Evolutionary conservation across 2,329 filamentous ascomycete species (phyloP), one percentile per base, ranked within the genome.

Genomic region (Fusarium incarnatum): DNA sequence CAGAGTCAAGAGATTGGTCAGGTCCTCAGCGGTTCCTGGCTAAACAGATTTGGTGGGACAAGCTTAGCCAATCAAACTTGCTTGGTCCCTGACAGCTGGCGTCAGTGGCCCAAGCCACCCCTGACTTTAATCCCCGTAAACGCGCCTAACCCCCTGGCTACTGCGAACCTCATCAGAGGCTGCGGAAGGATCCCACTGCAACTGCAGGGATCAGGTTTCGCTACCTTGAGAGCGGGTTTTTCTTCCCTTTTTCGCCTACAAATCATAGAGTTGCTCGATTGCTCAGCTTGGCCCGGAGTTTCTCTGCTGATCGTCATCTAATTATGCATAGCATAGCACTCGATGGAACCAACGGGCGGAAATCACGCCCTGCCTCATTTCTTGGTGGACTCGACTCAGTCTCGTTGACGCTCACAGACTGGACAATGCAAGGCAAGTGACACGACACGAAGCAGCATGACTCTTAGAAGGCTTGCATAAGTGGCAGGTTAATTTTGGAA

Each of bases 231-330:
- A 53, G 49, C 34, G 52, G 34, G 16, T 28, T 50, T 45, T 37
- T 50, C 22, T 64, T 22, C 28, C 16, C 32, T 40, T 41, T 27
- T 42, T 42, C 49, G 49, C 57, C 61, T 44, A 34, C 63, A 55
- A 63, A 63, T 63, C 60, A 34, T 18, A 42, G 46, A 67, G 28
- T 68, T 56, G 54, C 68, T 68, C 49, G 58, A 46, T 45, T 34
- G n/a, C 49, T 57, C 45, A 48, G 64, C 55, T 57, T 52, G 52
- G 64, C 55, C 41, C 28, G 40, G 37, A 53, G 37, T 44, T 42
- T 22, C 72, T 71, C 66, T 69, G 73, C 67, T 75, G 73, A 75
- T 75, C 73, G 58, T 75, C 71, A 75, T 75, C 60, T 73, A 55
- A 53, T 64, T 41, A 41, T 50, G 56, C 44, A 56, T 49, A 48